Evolutionary conservation across 768 basidiomycete genomes (phyloP).

Genomic region (Tylopilus sp.): DNA sequence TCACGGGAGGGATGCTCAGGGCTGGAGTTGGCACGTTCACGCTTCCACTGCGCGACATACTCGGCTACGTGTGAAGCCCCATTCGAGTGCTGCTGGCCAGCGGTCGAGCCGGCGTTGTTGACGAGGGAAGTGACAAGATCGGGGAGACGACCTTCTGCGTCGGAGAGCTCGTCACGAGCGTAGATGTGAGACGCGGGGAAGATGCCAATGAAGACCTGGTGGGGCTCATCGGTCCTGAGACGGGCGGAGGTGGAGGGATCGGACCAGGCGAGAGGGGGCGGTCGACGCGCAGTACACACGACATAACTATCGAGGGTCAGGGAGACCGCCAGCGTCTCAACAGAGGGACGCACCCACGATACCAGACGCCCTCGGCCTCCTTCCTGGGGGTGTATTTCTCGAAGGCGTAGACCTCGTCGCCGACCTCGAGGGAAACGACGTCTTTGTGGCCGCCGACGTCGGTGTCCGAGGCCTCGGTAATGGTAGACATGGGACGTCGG

Average conservation of each 20-base stretch:
- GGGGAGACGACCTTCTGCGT: constrained; percentile 82
- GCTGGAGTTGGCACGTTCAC: constrained; percentile 28
- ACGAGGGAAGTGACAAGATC: constrained; percentile 63
- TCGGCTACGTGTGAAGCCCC: constrained; percentile 42
- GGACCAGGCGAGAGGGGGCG: constrained; percentile 66
- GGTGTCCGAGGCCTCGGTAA: constrained; percentile 49
- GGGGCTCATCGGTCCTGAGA: constrained; percentile 67
- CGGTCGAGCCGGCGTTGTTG: constrained; percentile 29
- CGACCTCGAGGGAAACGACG: constrained; percentile 85
- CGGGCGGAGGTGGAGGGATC: constrained; percentile 49
- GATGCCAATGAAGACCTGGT: constrained; percentile 91
- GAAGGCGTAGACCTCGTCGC: constrained; percentile 96
- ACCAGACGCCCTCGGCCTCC: constrained; percentile 84
- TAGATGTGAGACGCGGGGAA: constrained; percentile 89
- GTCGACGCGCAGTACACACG: constrained; percentile 71
- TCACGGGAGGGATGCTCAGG: constrained; percentile 27
- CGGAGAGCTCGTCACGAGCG: constrained; percentile 80
- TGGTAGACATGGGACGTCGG: constrained; percentile 39
- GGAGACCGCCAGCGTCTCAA: too few relatives aligned
- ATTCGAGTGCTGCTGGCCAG: constrained; percentile 32
- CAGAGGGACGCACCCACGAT: constrained; percentile 75
- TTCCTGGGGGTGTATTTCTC: constrained; percentile 82
- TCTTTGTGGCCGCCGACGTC: constrained; percentile 66
- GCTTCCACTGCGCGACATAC: constrained; percentile 43
- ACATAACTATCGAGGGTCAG: constrained; percentile 58